A percentile compares a stretch with the other conserved stretches of the same genome.
phyloP scores from a whole-genome alignment of 371 early-diverging fungal genomes.

The Apophysomyces trapeziformis region DNA sequence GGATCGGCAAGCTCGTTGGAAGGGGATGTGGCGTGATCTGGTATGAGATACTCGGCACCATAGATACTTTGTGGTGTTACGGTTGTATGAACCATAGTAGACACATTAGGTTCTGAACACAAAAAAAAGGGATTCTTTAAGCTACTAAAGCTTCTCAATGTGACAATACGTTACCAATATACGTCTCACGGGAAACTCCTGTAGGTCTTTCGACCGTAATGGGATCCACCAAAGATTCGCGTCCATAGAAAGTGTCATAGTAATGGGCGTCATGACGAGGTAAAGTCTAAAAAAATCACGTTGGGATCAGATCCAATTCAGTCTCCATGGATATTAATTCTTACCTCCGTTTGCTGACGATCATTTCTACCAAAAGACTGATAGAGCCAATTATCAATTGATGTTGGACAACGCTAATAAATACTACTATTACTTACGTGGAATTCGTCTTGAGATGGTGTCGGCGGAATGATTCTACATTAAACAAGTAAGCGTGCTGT shows the following conservation, averaged over 20 bases:
- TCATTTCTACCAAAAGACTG: slow-evolving; percentile 10
- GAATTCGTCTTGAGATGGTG: not conserved
- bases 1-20: slow-evolving; percentile 24
- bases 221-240: slow-evolving; percentile 37
- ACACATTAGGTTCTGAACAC: slow-evolving; percentile 24
- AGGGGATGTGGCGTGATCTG: slow-evolving; percentile 16
- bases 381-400: slow-evolving; percentile 11
- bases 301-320: no score
- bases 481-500: not conserved
- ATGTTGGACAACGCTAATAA: not conserved
- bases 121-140: not conserved
- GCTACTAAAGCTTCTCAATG: not conserved
- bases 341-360: slow-evolving; percentile 12
- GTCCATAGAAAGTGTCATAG: slow-evolving; percentile 28
- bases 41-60: slow-evolving; percentile 17
- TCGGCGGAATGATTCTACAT: slow-evolving; percentile 12
- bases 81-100: slow-evolving; percentile 26
- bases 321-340: not conserved
- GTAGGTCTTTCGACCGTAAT: slow-evolving; percentile 13
- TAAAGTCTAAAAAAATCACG: not conserved
- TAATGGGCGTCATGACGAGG: slow-evolving; percentile 12
- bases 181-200: slow-evolving; percentile 27
- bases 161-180: slow-evolving; percentile 26
- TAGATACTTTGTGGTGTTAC: slow-evolving; percentile 32
- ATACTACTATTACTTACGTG: not conserved